These are phyloP conservation scores for Tylopilus sp. DNA, from an alignment of 768 basidiomycete species.

Conservation along the genomic window DNA sequence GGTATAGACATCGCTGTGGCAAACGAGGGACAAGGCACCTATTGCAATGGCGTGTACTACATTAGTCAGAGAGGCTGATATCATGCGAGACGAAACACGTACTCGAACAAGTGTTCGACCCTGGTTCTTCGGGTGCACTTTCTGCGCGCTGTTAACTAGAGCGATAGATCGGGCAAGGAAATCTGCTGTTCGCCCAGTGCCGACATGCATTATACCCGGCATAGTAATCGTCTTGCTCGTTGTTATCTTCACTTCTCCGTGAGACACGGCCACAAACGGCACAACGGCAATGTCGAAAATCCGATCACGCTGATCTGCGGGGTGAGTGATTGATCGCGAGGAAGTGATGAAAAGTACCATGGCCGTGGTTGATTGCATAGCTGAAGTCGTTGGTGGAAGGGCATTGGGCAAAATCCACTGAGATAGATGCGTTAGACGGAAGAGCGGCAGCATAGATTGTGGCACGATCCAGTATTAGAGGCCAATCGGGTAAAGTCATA, in stretches of 20 bases:
- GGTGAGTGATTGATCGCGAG: constrained; percentile 10
- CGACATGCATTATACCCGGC: constrained; percentile 48
- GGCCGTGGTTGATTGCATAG: constrained; percentile 38
- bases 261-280: constrained; percentile 39
- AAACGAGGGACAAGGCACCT: too few species aligned
- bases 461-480: constrained; percentile 32
- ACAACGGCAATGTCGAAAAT: constrained; percentile 49
- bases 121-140: constrained; percentile 50
- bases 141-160: constrained; percentile 31
- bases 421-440: constrained; percentile 24
- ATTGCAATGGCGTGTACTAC: constrained; percentile 40
- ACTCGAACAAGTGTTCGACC: constrained; percentile 60
- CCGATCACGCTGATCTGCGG: constrained; percentile 35
- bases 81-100: constrained; percentile 12
- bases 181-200: constrained; percentile 43
- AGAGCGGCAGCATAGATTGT: background rate
- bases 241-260: constrained; percentile 39
- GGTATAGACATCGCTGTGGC: constrained; percentile 49
- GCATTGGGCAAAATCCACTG: constrained; percentile 48
- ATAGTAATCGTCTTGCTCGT: constrained; percentile 42
- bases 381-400: constrained; percentile 41
- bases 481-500: constrained; percentile 29
- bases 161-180: background rate
- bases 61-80: background rate
- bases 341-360: constrained; percentile 18